Evolutionary conservation across 257 asterid species (phyloP), one percentile per base, ranked within the genome.

Genomic region (Fraxinus cuspidata): DNA sequence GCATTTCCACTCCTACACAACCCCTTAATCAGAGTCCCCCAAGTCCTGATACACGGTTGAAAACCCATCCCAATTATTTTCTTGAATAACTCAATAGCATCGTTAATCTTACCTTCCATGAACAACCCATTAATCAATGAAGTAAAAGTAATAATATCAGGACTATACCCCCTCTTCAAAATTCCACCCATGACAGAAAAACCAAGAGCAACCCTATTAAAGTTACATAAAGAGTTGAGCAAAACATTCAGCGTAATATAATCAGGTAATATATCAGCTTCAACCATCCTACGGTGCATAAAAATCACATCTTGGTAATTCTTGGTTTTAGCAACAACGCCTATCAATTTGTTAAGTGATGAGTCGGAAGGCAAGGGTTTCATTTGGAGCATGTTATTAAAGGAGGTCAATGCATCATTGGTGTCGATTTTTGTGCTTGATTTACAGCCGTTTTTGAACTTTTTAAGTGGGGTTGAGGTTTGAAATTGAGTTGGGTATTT

Each of bases 1-100:
- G 83, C 69, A 53, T 85, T 76, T 1, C 86, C 84, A 75, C 77
- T 82, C 74, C 82, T 79, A 74, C 84, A 85, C 1, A 85, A 74
- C 35, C 83, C 81, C 78, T 77, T 75, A 74, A 79, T 79, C 72
- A 85, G 53, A 74, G 69, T 77, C 13, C 86, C 84, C 78, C 75
- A 82, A 19, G 81, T 85, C 34, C 13, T 73, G 34, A 53, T 28
- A 34, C 53, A 3, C 19, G 86, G 84, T 49, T 1, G 42, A 56
- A 23, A 80, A 35, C 83, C 83, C 56, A 80, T 70, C 15, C 11
- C 60, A 56, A 77, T 56, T 72, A 78, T 75, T 71, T 74, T 77
- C 83, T 72, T 80, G 58, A 85, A 80, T 69, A 85, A 42, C 58
- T 18, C 10, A 49, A 80, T 77, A 7, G 81, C 79, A 73, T 77